Evolutionary conservation across 192 early-diverging fungal genomes (phyloP).

Genomic region (Jimgerdemannia lactiflua): DNA sequence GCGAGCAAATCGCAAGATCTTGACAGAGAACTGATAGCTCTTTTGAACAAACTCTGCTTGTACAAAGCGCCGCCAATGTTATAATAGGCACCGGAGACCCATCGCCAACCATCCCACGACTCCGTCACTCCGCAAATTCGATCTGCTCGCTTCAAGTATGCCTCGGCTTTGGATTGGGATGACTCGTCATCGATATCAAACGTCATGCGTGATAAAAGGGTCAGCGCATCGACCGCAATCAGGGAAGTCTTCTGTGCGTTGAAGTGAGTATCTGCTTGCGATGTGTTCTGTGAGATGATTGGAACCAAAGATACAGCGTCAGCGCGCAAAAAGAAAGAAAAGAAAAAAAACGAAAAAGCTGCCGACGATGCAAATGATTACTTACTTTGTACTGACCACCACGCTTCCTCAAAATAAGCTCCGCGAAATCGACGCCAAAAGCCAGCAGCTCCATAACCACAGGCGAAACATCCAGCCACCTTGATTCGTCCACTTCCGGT

Average conservation of each 20-base stretch:
- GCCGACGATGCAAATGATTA: neutral
- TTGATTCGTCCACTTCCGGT: neutral
- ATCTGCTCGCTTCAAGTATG: constrained; percentile 26
- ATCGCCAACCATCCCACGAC: constrained; percentile 41
- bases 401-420: neutral
- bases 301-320: neutral
- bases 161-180: constrained; percentile 19
- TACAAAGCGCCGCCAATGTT: constrained; percentile 40
- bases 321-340: neutral
- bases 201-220: constrained; percentile 20
- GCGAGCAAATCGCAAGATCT: constrained; percentile 31
- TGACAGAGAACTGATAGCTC: constrained; percentile 36
- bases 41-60: constrained; percentile 17
- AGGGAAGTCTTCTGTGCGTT: constrained; percentile 16
- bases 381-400: neutral
- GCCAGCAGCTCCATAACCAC: neutral
- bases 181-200: constrained; percentile 13
- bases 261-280: neutral
- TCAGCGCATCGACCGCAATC: constrained; percentile 23
- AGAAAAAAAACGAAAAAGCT: neutral
- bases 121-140: constrained; percentile 16
- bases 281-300: neutral
- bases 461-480: neutral
- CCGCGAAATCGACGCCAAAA: neutral
- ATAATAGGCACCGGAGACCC: constrained; percentile 51